Evolutionary conservation across 768 basidiomycete genomes (phyloP).

Genomic region (Crassisporium funariophilum): DNA sequence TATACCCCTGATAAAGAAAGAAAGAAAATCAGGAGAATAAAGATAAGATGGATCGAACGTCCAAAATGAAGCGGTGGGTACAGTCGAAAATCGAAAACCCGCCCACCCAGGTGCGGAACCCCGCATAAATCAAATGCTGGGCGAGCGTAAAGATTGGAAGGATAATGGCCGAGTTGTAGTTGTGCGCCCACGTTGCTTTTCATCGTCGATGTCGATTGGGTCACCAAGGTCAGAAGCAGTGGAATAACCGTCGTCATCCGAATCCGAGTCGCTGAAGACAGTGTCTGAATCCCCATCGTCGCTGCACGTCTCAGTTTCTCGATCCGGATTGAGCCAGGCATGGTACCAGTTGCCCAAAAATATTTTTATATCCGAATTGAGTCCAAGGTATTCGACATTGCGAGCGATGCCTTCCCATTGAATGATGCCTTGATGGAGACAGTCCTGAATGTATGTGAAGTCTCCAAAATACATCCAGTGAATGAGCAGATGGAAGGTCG

Average conservation of each 20-base stretch:
- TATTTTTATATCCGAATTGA: slow-evolving; percentile 73
- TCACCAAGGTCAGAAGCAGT: slow-evolving; percentile 43
- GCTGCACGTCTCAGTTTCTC: slow-evolving; percentile 26
- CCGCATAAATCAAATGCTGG: slow-evolving; percentile 20
- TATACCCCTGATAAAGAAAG: slow-evolving; percentile 16
- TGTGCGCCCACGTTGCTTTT: slow-evolving; percentile 45
- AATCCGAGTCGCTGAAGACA: slow-evolving; percentile 33
- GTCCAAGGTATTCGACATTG: slow-evolving; percentile 87
- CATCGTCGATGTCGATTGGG: slow-evolving; percentile 33
- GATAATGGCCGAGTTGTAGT: slow-evolving; percentile 42
- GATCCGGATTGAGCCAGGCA: slow-evolving; percentile 53
- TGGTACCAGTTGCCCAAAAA: slow-evolving; percentile 79
- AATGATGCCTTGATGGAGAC: slow-evolving; percentile 62
- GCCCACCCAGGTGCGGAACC: too few relatives aligned
- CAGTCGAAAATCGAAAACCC: too few relatives aligned
- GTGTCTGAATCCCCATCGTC: slow-evolving; percentile 44
- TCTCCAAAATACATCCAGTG: slow-evolving; percentile 86
- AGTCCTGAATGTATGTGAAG: slow-evolving; percentile 63
- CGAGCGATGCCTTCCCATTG: slow-evolving; percentile 87
- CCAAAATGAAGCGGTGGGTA: slow-evolving; percentile 1
- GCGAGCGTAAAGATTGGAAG: slow-evolving; percentile 28
- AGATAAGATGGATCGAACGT: slow-evolving; percentile 11
- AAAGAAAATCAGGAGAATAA: slow-evolving; percentile 12
- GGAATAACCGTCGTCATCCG: slow-evolving; percentile 36
- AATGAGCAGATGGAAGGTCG: slow-evolving; percentile 70